Percentiles rank a stretch among this genome's conserved stretches.
These are phyloP conservation scores for Heliocybe sulcata DNA, from an alignment of 1,284 basidiomycete genomes.

Conservation along the genomic window DNA sequence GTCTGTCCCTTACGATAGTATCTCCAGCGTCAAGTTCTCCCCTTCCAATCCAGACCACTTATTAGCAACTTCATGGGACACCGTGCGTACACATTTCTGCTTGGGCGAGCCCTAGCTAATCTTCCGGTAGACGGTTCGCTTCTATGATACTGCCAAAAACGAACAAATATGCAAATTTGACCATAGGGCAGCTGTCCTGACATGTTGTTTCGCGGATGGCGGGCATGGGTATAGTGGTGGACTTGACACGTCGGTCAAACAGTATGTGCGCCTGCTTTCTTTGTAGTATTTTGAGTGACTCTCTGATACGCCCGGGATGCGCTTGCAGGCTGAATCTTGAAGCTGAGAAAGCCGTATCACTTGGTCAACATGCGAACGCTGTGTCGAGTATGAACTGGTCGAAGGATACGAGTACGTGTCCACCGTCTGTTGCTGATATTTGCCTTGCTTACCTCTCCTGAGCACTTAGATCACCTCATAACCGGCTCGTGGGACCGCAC, in stretches of 20 bases:
- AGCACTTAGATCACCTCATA: constrained; percentile 73
- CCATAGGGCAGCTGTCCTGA: constrained; percentile 69
- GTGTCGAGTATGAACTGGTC: constrained; percentile 59
- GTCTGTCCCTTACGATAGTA: constrained; percentile 78
- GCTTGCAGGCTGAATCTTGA: constrained; percentile 50
- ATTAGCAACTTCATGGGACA: constrained; percentile 84
- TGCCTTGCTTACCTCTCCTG: no score
- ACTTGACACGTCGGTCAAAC: constrained; percentile 64
- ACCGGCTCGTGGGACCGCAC: constrained; percentile 91
- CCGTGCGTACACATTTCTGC: constrained; percentile 52
- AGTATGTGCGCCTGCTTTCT: constrained; percentile 36
- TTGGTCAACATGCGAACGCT: constrained; percentile 63
- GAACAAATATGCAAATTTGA: constrained; percentile 71
- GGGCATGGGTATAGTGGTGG: constrained; percentile 67
- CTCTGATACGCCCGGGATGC: neutral
- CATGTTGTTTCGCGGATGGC: constrained; percentile 59
- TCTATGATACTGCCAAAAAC: constrained; percentile 61
- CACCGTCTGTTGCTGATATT: neutral
- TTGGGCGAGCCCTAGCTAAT: neutral
- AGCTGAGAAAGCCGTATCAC: constrained; percentile 50
- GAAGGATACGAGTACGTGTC: constrained; percentile 40
- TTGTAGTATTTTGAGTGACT: constrained; percentile 1
- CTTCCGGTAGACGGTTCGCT: constrained; percentile 53
- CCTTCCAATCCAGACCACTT: constrained; percentile 71
- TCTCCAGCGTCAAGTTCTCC: constrained; percentile 79